Evolutionary conservation across 305 asterid species (phyloP).

Genomic region (Ajuga reptans): DNA sequence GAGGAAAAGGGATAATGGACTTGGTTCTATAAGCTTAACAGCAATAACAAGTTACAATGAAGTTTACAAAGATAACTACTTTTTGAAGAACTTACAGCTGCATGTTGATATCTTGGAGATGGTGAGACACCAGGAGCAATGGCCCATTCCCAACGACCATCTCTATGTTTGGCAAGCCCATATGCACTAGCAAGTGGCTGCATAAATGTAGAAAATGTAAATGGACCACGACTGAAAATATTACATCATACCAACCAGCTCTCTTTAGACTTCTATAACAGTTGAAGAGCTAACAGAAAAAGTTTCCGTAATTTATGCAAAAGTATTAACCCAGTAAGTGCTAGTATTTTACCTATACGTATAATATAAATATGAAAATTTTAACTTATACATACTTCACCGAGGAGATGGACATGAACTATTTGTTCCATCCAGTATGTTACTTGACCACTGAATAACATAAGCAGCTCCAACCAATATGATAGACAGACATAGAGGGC

Average conservation of each 20-base stretch:
- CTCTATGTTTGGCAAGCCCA: constrained; percentile 98
- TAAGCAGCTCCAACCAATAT: neutral
- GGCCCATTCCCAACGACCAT: constrained; percentile 99
- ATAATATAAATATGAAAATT: neutral
- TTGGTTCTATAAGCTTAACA: neutral
- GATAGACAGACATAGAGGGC: neutral
- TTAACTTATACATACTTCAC: neutral
- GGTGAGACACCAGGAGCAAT: constrained; percentile 99
- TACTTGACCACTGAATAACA: neutral
- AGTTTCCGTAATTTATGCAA: constrained; percentile 5
- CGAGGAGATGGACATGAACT: constrained; percentile 1
- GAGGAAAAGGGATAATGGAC: constrained; percentile 5
- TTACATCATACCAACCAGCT: constrained; percentile 11
- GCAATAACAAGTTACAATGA: neutral
- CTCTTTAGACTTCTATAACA: constrained; percentile 5
- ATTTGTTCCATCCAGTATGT: neutral
- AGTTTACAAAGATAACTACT: neutral
- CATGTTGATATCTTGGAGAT: constrained; percentile 92
- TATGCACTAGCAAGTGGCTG: constrained; percentile 97
- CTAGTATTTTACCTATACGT: neutral
- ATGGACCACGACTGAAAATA: constrained; percentile 1
- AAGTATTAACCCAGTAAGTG: neutral
- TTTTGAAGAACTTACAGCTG: constrained; percentile 57
- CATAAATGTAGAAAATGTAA: constrained; percentile 20
- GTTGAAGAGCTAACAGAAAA: neutral